A percentile compares a stretch with the other conserved stretches of the same genome.
Evolutionary conservation across 371 early-diverging fungal genomes (phyloP).

Genomic region (Ordospora pajunii): DNA sequence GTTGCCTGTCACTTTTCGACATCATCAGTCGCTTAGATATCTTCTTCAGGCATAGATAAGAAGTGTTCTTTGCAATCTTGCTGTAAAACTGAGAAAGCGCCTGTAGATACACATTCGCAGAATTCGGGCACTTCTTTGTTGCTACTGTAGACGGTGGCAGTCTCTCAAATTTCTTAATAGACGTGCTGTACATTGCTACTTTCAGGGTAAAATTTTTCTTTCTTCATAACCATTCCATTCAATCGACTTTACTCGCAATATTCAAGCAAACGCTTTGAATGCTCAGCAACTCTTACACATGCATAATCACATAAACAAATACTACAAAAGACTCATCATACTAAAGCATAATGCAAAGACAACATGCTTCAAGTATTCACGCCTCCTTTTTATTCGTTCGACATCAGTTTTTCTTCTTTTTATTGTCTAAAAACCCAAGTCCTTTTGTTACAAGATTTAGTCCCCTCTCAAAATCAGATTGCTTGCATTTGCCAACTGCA

Average conservation of each 20-base stretch:
- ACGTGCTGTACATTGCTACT: slow-evolving; percentile 11
- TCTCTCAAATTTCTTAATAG: neutral
- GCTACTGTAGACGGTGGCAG: slow-evolving; percentile 21
- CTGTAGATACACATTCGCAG: slow-evolving; percentile 14
- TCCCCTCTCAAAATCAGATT: neutral
- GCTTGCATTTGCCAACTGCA: neutral
- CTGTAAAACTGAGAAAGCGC: slow-evolving; percentile 25
- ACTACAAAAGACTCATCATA: too few species aligned
- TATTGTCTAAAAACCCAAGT: neutral
- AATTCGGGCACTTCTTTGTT: slow-evolving; percentile 6
- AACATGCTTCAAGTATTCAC: too few species aligned
- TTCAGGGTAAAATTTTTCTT: slow-evolving; percentile 21
- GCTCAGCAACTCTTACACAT: too few species aligned
- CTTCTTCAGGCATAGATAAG: slow-evolving; percentile 15
- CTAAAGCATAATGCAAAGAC: too few species aligned
- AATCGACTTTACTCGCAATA: too few species aligned
- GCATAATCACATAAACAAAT: too few species aligned
- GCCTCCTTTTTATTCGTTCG: neutral
- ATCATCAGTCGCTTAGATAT: slow-evolving; percentile 47
- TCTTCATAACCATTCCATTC: neutral
- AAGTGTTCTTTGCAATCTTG: slow-evolving; percentile 27
- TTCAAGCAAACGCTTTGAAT: too few species aligned
- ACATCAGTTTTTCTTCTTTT: neutral
- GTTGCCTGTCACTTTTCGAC: slow-evolving; percentile 45
- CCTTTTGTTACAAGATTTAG: slow-evolving; percentile 11